Conservation (phyloP, 768 basidiomycete genomes). For the Lyophyllum decastes region DNA sequence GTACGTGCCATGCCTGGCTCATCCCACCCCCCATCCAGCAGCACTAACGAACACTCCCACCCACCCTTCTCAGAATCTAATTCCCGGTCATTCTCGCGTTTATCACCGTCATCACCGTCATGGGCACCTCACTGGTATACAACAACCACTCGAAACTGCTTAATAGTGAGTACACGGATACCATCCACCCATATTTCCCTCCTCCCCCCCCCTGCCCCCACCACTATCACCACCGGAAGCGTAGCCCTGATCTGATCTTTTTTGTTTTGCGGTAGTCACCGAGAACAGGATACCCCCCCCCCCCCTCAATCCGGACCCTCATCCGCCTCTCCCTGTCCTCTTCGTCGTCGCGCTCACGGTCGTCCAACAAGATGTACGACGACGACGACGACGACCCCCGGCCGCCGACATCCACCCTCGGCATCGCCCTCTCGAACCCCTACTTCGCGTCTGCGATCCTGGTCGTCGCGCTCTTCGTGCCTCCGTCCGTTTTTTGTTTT, state of each 20-base stretch:
- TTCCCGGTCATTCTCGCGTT: conserved; percentile 64
- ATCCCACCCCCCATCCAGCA: too few relatives aligned
- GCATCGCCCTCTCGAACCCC: conserved; percentile 65
- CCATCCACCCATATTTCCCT: too few relatives aligned
- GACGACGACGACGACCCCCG: too few relatives aligned
- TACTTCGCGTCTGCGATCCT: conserved; percentile 74
- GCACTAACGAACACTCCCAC: too few relatives aligned
- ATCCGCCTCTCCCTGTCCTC: conserved; percentile 44
- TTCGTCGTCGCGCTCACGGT: background rate
- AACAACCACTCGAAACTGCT: conserved; percentile 68
- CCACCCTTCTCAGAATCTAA: conserved; percentile 64
- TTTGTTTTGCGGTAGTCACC: too few relatives aligned
- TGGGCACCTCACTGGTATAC: conserved; percentile 57
- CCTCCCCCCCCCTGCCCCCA: too few relatives aligned
- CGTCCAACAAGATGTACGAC: too few relatives aligned
- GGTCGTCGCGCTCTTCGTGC: conserved; percentile 39
- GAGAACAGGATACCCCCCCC: conserved; percentile 62
- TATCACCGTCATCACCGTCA: conserved; percentile 56
- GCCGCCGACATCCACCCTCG: conserved; percentile 15
- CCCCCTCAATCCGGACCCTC: conserved; percentile 40
- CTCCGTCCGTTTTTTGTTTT: background rate
- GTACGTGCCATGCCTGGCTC: too few relatives aligned
- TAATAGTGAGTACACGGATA: conserved; percentile 60
- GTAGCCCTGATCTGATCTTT: too few relatives aligned
- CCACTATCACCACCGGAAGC: too few relatives aligned